phyloP scores from a whole-genome alignment of 1,139 yeast genomes.

The Kodamaea sp. region DNA sequence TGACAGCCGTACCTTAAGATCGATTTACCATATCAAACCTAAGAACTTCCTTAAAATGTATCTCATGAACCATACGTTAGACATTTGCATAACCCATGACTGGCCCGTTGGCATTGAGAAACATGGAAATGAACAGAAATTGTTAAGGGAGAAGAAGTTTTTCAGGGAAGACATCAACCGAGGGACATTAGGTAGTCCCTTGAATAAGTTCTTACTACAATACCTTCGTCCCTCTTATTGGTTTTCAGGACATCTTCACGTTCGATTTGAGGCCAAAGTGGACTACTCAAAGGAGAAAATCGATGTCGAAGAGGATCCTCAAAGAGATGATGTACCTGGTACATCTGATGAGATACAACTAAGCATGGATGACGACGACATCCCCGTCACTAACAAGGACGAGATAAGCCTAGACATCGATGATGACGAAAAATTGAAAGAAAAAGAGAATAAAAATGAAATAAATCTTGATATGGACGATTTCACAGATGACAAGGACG shows the following conservation, averaged over 20 bases:
- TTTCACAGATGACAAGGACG: no score
- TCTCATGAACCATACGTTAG: conserved; percentile 33
- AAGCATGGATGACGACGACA: background rate
- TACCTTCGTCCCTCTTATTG: conserved; percentile 66
- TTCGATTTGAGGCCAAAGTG: conserved; percentile 59
- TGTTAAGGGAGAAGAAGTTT: conserved; percentile 64
- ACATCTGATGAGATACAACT: conserved; percentile 12
- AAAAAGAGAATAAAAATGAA: background rate
- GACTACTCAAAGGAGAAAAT: conserved; percentile 9
- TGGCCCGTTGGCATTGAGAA: conserved; percentile 88
- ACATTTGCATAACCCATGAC: conserved; percentile 77
- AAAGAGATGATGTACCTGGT: conserved; percentile 11
- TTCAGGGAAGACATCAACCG: conserved; percentile 63
- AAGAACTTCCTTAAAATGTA: conserved; percentile 60
- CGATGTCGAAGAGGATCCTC: conserved; percentile 1
- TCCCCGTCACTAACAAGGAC: background rate
- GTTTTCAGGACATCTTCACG: conserved; percentile 92
- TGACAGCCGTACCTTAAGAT: conserved; percentile 44
- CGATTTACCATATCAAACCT: conserved; percentile 75
- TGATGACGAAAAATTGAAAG: conserved; percentile 1
- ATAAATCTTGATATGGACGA: conserved; percentile 39
- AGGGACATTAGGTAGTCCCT: conserved; percentile 73
- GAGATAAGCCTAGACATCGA: conserved; percentile 13
- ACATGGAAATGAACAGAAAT: conserved; percentile 53
- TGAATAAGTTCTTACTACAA: conserved; percentile 57